phyloP scores from a whole-genome alignment of 192 early-diverging fungal genomes.

The Gonapodya sp. region DNA sequence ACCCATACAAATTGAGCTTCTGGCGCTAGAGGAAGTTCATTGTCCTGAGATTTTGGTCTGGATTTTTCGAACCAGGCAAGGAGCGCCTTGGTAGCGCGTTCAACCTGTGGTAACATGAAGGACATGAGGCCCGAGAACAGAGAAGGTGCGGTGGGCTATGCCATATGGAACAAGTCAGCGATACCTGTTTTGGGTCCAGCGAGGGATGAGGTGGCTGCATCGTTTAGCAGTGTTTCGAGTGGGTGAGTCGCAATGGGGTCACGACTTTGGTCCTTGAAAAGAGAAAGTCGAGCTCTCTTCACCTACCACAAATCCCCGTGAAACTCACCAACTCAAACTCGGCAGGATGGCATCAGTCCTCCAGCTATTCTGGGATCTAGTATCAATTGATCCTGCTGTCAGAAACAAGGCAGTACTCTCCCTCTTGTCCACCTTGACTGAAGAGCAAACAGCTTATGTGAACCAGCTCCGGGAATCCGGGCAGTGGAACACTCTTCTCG shows the following conservation, averaged over 20 bases:
- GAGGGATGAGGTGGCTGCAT: background rate
- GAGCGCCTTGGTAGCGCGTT: constrained; percentile 40
- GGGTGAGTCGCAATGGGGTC: background rate
- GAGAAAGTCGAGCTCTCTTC: background rate
- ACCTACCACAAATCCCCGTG: too few relatives aligned
- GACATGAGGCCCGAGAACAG: too few relatives aligned
- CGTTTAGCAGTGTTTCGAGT: background rate
- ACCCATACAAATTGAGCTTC: constrained; percentile 45
- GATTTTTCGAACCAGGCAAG: constrained; percentile 27
- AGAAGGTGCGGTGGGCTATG: too few relatives aligned
- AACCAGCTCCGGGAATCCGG: background rate
- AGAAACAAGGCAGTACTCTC: constrained; percentile 54
- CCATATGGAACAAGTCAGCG: too few relatives aligned
- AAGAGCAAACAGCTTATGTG: background rate
- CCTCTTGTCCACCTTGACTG: constrained; percentile 42
- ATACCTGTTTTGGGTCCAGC: background rate
- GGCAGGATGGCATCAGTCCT: constrained; percentile 25
- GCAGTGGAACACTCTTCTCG: background rate
- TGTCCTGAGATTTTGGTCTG: constrained; percentile 29
- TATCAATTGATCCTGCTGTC: constrained; percentile 57
- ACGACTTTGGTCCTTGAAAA: background rate
- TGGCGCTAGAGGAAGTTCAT: constrained; percentile 35
- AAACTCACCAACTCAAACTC: too few relatives aligned
- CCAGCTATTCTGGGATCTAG: constrained; percentile 69
- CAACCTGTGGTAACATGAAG: background rate